Base-by-base conservation (phyloP, 164 flowering plant species). In the Vitis amurensis region DNA sequence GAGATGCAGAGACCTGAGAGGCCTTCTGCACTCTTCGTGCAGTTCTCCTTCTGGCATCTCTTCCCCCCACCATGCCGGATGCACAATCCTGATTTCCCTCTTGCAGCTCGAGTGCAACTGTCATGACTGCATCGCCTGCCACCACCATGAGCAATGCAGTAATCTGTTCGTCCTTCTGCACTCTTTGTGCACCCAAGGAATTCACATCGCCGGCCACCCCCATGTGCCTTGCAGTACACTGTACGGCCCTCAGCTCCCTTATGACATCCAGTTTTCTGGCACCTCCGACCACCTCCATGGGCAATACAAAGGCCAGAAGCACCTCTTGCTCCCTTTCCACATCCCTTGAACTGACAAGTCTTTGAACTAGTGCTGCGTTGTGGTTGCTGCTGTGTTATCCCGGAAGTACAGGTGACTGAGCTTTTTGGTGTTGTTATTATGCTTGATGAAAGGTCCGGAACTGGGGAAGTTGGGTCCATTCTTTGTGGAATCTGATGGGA, bases 21-120 rank as follows among this genome's bases (percentile, higher is more conserved):
- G 15, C 98, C 98, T 76, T 92, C 97, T 4, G 98, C 98, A 78
- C 97, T 92, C 74, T 83, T 91, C 3, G 91, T 92, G 82, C 98
- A 94, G 49, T 85, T 83, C 59, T 92, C 97, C 47, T 56, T 78
- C 73, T 86, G 90, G 80, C 98, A 94, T 78, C 98, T 83, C 85
- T 92, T 94, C 55, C 98, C 98, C n/a, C 98, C 98, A 68, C 98
- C 98, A 74, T 94, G 98, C 56, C 97, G 76, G 66, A 94, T 94
- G 75, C 98, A 94, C 66, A 92, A 59, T 44, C 97, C 97, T 11
- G 98, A 91, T 63, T 87, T 92, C 19, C 97, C 98, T 73, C 97
- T 82, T 13, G 98, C 97, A 68, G 97, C 97, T 47, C 91, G 80
- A 61, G 79, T 74, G 79, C 98, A 94, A 9, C 91, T 89, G 9